These are phyloP conservation scores for Samsoniella hepiali DNA, from an alignment of 2,329 filamentous ascomycete species.

Conservation along the genomic window DNA sequence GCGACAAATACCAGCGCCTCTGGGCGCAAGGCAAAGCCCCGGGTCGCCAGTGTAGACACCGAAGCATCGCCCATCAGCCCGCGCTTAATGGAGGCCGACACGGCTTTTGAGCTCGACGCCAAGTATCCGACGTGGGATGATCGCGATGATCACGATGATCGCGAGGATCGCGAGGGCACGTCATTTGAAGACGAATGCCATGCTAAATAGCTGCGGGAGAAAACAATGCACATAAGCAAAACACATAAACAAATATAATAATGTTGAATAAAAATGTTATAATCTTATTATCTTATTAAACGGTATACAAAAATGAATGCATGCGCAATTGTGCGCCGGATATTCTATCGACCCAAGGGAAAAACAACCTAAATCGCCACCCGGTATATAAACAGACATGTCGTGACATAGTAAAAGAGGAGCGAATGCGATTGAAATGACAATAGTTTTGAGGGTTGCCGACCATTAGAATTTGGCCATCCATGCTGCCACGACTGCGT, in stretches of 20 bases:
- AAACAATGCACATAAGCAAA: background rate
- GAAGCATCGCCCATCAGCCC: slow-evolving; percentile 3
- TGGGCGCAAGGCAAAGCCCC: background rate
- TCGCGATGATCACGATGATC: background rate
- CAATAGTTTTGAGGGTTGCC: background rate
- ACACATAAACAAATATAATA: background rate
- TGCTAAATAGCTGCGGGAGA: background rate
- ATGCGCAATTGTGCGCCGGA: background rate
- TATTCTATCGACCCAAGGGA: background rate
- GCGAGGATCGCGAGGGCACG: background rate
- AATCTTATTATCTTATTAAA: slow-evolving; percentile 2
- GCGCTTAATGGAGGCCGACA: background rate
- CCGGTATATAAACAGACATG: background rate
- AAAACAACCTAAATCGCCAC: background rate
- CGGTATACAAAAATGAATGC: background rate
- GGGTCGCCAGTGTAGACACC: background rate
- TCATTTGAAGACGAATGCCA: slow-evolving; percentile 9
- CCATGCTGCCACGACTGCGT: slow-evolving; percentile 29
- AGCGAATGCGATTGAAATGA: background rate
- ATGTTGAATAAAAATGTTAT: background rate
- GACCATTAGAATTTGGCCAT: slow-evolving; percentile 7
- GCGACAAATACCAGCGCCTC: background rate
- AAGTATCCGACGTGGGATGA: slow-evolving; percentile 16
- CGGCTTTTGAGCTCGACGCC: slow-evolving; percentile 13
- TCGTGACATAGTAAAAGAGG: background rate